Evolutionary conservation across 2,329 filamentous ascomycete genomes (phyloP).

Genomic region (Thermothelomyces thermophilus): DNA sequence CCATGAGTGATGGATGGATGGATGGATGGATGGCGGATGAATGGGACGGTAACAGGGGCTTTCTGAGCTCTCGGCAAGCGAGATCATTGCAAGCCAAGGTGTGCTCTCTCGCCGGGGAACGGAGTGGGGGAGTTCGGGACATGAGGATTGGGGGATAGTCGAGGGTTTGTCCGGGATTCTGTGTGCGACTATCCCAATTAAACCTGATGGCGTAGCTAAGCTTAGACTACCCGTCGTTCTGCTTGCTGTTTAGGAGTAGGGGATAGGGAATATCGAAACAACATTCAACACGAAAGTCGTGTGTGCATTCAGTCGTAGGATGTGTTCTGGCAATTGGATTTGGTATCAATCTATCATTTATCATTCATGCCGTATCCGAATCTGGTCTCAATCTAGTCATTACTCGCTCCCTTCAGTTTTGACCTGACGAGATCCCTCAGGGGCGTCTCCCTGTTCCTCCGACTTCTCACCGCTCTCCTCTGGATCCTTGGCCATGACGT

Average conservation of each 20-base stretch:
- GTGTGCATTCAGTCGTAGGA: not conserved
- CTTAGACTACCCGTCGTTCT: conserved; percentile 1
- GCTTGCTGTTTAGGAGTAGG: conserved; percentile 13
- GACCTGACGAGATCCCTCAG: conserved; percentile 24
- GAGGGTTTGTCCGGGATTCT: not conserved
- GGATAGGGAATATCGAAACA: conserved; percentile 6
- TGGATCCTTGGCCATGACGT: conserved; percentile 75
- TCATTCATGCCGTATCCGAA: no score
- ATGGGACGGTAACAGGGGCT: conserved; percentile 3
- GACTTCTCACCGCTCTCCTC: conserved; percentile 25
- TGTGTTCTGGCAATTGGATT: not conserved
- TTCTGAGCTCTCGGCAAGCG: not conserved
- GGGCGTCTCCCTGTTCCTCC: conserved; percentile 27
- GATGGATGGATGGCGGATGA: conserved; percentile 9
- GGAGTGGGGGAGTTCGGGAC: not conserved
- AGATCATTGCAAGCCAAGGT: not conserved
- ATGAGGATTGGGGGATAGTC: not conserved
- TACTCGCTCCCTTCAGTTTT: conserved; percentile 15
- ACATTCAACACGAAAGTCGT: not conserved
- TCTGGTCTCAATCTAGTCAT: no score
- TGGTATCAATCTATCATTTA: not conserved
- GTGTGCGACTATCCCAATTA: not conserved
- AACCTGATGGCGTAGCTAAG: not conserved
- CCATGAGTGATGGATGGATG: conserved; percentile 11
- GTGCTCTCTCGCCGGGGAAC: not conserved